Base-by-base conservation (phyloP, 73 alveolate species). In the Paramecium tetraurelia region DNA sequence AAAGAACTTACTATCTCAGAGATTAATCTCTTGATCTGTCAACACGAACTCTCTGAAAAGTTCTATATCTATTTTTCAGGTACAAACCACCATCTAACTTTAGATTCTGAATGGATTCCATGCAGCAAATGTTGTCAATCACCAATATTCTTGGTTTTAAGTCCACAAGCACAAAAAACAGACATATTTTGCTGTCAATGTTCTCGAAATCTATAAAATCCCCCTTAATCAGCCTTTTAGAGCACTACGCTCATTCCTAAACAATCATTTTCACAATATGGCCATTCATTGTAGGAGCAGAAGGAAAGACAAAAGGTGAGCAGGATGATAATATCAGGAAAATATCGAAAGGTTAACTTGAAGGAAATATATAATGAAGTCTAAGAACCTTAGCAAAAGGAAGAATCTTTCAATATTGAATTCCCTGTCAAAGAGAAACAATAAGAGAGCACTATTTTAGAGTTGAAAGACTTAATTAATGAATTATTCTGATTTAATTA, bases 91-190 rank as follows among this genome's bases (percentile, higher is more conserved):
- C 1, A 21, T 22, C 5, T 31, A 29, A 22, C 8, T 31, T 29
- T 12, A 70, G 85, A 70, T 70, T 29, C 85, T 27, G 85, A 70
- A 70, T 70, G 85, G 85, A 33, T 70, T 29, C 85, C 85, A 22
- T 31, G 46, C 8, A 70, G 85, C 31, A 70, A 70, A 33, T 70
- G 85, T 33, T 70, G 85, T 33, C 14, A 20, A 31, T 27, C 85
- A 7, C 53, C 46, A 24, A 33, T 70, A 8, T 70, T 31, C 33
- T 18, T 70, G 18, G 31, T 70, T 29, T 38, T 70, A 29, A 24
- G 38, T 33, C 53, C 85, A 10, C 20, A 5, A 22, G 46, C 57
- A 18, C 31, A 70, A 70, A 70, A 70, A 70, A 70, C 85, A 21
- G 85, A 70, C n/a, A 29, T 70, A 10, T 70, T 31, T 33, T 70